Evolutionary conservation across 2,329 filamentous ascomycete species (phyloP), one percentile per base, ranked within the genome.

Genomic region (Didymella arachidicola): DNA sequence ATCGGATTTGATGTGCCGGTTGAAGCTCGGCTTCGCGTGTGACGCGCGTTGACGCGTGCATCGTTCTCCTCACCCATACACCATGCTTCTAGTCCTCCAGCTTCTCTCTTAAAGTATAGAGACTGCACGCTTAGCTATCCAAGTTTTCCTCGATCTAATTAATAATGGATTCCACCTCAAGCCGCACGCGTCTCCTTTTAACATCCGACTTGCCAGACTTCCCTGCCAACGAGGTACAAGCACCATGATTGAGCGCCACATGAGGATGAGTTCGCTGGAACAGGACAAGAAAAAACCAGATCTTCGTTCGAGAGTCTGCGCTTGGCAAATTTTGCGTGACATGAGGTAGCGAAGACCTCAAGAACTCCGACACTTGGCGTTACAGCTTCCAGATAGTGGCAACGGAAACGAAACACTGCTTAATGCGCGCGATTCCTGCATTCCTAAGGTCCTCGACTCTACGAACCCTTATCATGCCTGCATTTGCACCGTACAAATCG

Each of bases 321-420:
- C 7, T 10, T 41, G 38, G 10, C 7, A 25, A 22, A 41, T 16
- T 16, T 5, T 27, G 16, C 25, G 19, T 22, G 25, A 44, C 30
- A 18, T 34, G 30, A 47, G 19, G 18, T 19, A 49, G 22, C 26
- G 11, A 41, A 6, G 12, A 14, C 16, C 22, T 46, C 26, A 51
- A 42, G 22, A 42, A 39, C 41, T 69, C 62, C 46, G 49, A 70
- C 67, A 63, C 60, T 68, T 68, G 64, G 70, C 64, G 69, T 71
- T 65, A 66, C 70, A 73, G 61, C 12, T 36, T 26, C 55, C 46
- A 64, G 65, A 60, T 69, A 63, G 68, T 51, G 51, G 19, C 29
- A 52, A 48, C 54, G 51, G n/a, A 39, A 58, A 51, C 53, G 46
- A 52, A 51, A 54, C 50, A 29, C 34, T 41, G 26, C 29, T 49